phyloP scores from a whole-genome alignment of 2,329 filamentous ascomycete species.

The Bipolaris gigantea region DNA sequence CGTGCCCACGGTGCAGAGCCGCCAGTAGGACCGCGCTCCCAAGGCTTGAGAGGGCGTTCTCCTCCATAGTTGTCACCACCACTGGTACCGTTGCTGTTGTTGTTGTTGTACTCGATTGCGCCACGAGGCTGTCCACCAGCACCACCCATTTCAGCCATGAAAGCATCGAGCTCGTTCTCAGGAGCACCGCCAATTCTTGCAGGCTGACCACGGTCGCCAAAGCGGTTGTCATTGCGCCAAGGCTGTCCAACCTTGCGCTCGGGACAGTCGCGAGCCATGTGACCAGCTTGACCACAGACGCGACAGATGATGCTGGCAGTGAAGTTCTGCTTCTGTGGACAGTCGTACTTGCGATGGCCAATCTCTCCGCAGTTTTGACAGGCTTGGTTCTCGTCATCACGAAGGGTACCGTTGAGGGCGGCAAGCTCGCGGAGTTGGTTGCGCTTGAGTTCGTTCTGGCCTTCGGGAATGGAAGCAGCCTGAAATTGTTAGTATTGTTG shows the following conservation, averaged over 20 bases:
- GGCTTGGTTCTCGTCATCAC: constrained; percentile 98
- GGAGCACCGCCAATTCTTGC: constrained; percentile 71
- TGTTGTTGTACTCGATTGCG: constrained; percentile 64
- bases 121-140: constrained; percentile 65
- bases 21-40: constrained; percentile 83
- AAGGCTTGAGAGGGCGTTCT: constrained; percentile 71
- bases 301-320: constrained; percentile 99
- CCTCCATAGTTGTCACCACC: constrained; percentile 54
- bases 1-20: constrained; percentile 76
- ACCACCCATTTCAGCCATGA: constrained; percentile 95
- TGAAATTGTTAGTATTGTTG: constrained; percentile 50
- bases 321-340: constrained; percentile 94
- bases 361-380: constrained; percentile 99
- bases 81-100: constrained; percentile 23
- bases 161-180: constrained; percentile 95
- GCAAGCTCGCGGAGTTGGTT: constrained; percentile 98
- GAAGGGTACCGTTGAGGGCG: constrained; percentile 96
- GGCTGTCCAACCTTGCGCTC: constrained; percentile 87
- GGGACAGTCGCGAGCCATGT: constrained; percentile 97
- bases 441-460: constrained; percentile 97
- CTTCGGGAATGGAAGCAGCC: constrained; percentile 98
- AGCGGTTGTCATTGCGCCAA: constrained; percentile 78
- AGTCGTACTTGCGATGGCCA: constrained; percentile 98
- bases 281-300: constrained; percentile 94
- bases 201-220: constrained; percentile 57